Base-by-base conservation (phyloP, 805 yeast species). In the Candida tibetensis region DNA sequence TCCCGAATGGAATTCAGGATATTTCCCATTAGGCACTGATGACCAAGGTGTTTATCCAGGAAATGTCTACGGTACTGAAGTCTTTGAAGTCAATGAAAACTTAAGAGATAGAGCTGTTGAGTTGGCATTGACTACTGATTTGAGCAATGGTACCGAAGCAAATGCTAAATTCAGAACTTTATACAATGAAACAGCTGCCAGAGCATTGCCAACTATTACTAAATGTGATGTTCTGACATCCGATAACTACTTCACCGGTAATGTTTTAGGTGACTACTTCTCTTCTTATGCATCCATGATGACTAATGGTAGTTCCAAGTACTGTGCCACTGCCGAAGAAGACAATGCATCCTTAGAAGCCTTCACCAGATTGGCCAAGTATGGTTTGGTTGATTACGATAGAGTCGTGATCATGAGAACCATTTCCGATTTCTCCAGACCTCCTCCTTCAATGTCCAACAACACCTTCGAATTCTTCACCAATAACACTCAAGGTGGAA, bases 261-360 rank as follows among this genome's bases (percentile, higher is more conserved):
- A 66, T 36, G 57, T 58, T 12, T 66, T 80, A 49, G 73, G 70
- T 42, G 72, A 76, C 49, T 63, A 77, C 48, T 76, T 77, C 52
- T 55, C 69, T 17, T 66, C 67, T 55, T 73, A 63, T 51, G 68
- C 82, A 25, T 44, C 48, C 12, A 47, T 77, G 45, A 56, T 79
- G 54, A 73, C 84, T 47, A 80, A 81, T 51, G 80, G 79, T 38
- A 68, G 80, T 27, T 83, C 77, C 18, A 60, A 58, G 10, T 80
- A 78, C 64, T 77, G 83, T 56, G 54, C 79, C 30, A 72, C 83
- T 31, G 82, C 81, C 38, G 84, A 79, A 57, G 86, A 81, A 57
- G 86, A 81, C 53, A 76, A 78, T 53, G 85, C 85, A 13, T 65
- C 81, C 12, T 69, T 80, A 51, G 84, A 79, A 55, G 76, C 78